These are phyloP conservation scores for Cordyceps farinosa DNA, from an alignment of 2,329 filamentous ascomycete species.

Conservation along the genomic window DNA sequence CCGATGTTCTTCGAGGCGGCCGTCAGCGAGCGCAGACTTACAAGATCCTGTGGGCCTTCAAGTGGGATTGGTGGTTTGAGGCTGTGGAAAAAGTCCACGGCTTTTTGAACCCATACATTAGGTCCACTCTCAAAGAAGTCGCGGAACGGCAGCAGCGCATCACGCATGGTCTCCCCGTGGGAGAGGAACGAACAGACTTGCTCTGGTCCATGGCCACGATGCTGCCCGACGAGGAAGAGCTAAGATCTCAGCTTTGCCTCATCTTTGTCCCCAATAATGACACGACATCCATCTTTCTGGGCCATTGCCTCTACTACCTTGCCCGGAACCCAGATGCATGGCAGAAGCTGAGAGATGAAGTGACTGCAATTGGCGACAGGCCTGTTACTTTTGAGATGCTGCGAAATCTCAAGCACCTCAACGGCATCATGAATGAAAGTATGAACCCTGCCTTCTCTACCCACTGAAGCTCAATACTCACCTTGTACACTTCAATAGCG, in stretches of 20 bases:
- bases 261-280: conserved; percentile 22
- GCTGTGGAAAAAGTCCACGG: conserved; percentile 21
- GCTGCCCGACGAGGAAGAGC: conserved; percentile 6
- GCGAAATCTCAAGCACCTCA: conserved; percentile 20
- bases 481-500: neutral
- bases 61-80: conserved; percentile 23
- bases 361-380: neutral
- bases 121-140: conserved; percentile 19
- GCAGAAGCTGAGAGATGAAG: conserved; percentile 20
- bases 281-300: conserved; percentile 21
- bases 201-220: conserved; percentile 22
- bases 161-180: conserved; percentile 19
- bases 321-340: conserved; percentile 20
- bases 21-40: conserved; percentile 20
- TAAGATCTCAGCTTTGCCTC: conserved; percentile 21
- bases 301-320: conserved; percentile 20
- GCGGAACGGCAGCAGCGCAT: conserved; percentile 20
- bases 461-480: neutral
- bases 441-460: conserved; percentile 3
- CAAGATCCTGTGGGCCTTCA: conserved; percentile 22
- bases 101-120: conserved; percentile 21
- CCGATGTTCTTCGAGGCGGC: conserved; percentile 20
- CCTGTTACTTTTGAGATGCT: conserved; percentile 25
- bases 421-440: conserved; percentile 25
- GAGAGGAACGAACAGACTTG: conserved; percentile 18